Percentiles rank a stretch among this genome's conserved stretches.
phyloP scores from a whole-genome alignment of 1,284 basidiomycete species.

The Moesziomyces antarcticus region DNA sequence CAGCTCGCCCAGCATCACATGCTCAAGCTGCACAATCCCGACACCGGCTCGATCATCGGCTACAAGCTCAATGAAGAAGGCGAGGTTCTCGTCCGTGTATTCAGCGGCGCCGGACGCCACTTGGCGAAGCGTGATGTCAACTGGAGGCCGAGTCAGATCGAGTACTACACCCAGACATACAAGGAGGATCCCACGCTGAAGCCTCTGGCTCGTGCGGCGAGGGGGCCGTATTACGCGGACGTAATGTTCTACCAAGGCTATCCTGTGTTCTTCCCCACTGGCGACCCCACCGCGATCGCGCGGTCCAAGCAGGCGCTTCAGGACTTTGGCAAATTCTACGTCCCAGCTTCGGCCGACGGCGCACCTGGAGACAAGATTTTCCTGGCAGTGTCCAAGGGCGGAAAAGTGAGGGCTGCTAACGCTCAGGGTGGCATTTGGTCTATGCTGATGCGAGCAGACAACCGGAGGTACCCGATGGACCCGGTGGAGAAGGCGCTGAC shows the following conservation, averaged over 20 bases:
- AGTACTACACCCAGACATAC: neutral
- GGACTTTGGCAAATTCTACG: slow-evolving; percentile 4
- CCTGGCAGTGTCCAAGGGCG: neutral
- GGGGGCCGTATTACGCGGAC: slow-evolving; percentile 3
- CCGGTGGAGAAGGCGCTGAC: neutral
- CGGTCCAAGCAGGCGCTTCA: slow-evolving; percentile 1
- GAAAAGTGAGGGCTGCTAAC: neutral
- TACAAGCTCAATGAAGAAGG: neutral
- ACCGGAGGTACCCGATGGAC: neutral
- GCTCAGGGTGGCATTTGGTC: too few species aligned
- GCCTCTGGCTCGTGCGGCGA: neutral
- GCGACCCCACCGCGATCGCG: neutral
- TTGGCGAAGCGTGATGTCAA: too few species aligned
- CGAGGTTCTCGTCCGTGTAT: neutral
- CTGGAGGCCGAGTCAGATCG: neutral
- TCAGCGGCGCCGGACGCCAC: too few species aligned
- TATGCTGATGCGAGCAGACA: too few species aligned
- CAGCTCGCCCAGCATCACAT: neutral
- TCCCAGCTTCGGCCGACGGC: neutral
- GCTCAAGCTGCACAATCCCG: slow-evolving; percentile 1
- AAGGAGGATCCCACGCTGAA: neutral
- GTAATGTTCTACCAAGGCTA: slow-evolving; percentile 1
- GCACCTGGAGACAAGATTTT: neutral
- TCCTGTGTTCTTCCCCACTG: slow-evolving; percentile 7
- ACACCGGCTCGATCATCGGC: neutral